Evolutionary conservation across 2,329 filamentous ascomycete species (phyloP), one percentile per base, ranked within the genome.

Genomic region (Paraphaeosphaeria sporulosa): DNA sequence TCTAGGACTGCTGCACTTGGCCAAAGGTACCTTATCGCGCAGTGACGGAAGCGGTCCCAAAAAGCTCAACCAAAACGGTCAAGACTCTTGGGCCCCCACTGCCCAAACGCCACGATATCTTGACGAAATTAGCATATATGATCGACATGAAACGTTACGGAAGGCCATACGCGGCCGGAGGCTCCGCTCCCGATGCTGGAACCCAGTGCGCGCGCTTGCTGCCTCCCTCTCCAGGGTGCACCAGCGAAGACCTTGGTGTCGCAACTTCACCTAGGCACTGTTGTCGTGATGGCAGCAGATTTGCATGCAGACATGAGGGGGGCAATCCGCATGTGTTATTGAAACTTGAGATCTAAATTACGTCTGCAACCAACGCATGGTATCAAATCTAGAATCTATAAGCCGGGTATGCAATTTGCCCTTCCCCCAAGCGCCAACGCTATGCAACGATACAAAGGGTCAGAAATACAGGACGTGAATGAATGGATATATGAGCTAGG

Each of bases 331-430:
- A 48, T 55, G 53, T 55, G 34, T 27, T 46, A 55, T 54, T 44
- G 9, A 54, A 54, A 44, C 38, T 54, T 54, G 51, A 55, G 53
- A 55, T 55, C 42, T 55, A 55, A 48, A 47, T 48, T 55, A 55
- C 34, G 42, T 40, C 27, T 21, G 42, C 43, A 47, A 38, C 53
- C 53, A 47, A 13, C 49, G 49, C 17, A 38, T 44, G 51, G 53
- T 55, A 55, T 55, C 30, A 55, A 48, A 55, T 55, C 53, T 55
- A 55, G 42, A 38, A 9, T 47, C 34, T 48, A 55, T 36, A 27
- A 55, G 53, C 53, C 44, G 53, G 53, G 30, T 55, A 48, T 48
- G 53, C 53, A 47, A 40, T 8, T 25, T 38, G 42, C 53, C 53
- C 53, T 47, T 32, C 34, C 32, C 52, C 53, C 53, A 55, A 40